Base-by-base conservation (phyloP, 83 land plant genomes). In the Thuja plicata region DNA sequence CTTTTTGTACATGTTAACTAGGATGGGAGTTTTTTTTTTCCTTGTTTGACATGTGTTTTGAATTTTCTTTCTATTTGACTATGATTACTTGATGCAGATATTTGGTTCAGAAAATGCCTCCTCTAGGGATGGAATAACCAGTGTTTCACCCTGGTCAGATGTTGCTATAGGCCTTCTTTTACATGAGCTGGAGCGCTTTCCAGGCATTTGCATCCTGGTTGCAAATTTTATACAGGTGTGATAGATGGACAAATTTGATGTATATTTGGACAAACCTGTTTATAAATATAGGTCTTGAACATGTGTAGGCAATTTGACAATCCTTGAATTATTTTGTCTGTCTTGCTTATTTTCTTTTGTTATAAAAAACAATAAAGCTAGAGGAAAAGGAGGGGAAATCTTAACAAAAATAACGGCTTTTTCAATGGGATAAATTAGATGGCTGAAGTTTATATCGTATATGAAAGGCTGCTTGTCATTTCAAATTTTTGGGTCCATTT, bases 161-260 rank as follows among this genome's bases (percentile, higher is more conserved):
- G 87, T 90, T 30, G 90, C 91, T 32, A 90, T 90, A 27, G 91
- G 91, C 27, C 54, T 90, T 35, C 66, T 88, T 62, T 83, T 90
- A 66, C 91, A 90, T 88, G 91, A 90, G 79, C 73, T 90, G 50
- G 87, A 89, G 60, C 87, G 91, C n/a, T 90, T 90, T 85, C 91
- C 91, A 21, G 91, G 91, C 34, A 90, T 89, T 74, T 90, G 91
- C 79, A 88, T 90, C 73, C 91, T 90, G n/a, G 71, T 90, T 70
- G 91, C 91, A 80, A 90, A 90, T 40, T 81, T 89, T 62, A 62
- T 76, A 24, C 79, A 90, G 91, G 91, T 88, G 9, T 79, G 82
- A 19, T 79, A 79, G 46, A 17, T 79, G 19, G 79, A n/a, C 17
- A 88, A n/a, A 34, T 87, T 30, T 88, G 40, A 15, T 6, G 87